These are phyloP conservation scores for Leccinum fibrillosum DNA, from an alignment of 768 basidiomycete genomes.

Conservation along the genomic window DNA sequence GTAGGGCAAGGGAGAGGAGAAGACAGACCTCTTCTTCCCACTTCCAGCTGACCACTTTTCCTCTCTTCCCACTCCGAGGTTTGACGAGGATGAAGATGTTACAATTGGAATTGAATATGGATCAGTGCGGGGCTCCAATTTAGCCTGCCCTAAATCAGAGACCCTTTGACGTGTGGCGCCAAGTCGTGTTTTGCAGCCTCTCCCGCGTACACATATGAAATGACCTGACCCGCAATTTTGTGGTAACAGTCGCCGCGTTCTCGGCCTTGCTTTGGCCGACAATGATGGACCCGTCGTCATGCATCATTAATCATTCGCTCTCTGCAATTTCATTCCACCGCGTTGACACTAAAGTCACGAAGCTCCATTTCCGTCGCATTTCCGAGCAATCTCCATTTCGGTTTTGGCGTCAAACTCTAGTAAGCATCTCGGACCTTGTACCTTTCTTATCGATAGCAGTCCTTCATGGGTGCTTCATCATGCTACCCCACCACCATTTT, in stretches of 20 bases:
- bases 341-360: conserved; percentile 11
- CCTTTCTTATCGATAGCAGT: conserved; percentile 31
- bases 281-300: conserved; percentile 1
- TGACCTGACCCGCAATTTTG: conserved; percentile 9
- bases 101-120: conserved; percentile 15
- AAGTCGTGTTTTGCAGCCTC: background rate
- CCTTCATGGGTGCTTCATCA: conserved; percentile 14
- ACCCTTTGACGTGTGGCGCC: conserved; percentile 29
- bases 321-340: conserved; percentile 20
- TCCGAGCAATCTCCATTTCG: conserved; percentile 19
- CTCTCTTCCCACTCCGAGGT: conserved; percentile 60
- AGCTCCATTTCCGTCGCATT: conserved; percentile 24
- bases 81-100: conserved; percentile 51
- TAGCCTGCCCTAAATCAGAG: conserved; percentile 34
- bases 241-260: conserved; percentile 9
- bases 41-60: conserved; percentile 66
- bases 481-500: conserved; percentile 14
- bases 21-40: conserved; percentile 65
- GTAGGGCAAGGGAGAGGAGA: conserved; percentile 4
- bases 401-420: conserved; percentile 16
- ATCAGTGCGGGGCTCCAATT: conserved; percentile 8
- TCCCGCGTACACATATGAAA: background rate
- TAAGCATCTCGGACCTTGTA: conserved; percentile 24
- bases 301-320: conserved; percentile 5
- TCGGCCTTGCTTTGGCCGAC: conserved; percentile 9